Base-by-base conservation (phyloP, 2,329 filamentous ascomycete species). In the Fonsecaea multimorphosa region DNA sequence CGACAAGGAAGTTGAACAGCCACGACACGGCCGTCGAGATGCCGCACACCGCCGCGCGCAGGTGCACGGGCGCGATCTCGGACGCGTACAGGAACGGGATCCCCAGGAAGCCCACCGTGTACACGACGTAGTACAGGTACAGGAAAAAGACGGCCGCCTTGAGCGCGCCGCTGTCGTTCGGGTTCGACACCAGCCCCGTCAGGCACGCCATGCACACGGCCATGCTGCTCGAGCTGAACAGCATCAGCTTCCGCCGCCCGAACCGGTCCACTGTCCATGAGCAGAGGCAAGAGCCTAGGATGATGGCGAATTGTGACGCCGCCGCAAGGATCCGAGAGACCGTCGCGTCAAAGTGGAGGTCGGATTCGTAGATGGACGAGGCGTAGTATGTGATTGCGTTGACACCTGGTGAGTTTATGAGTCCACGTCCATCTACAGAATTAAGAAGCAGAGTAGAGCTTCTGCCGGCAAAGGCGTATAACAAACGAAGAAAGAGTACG, bases 171-270 rank as follows among this genome's bases (percentile, higher is more conserved):
- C 73, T 67, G 59, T 79, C 71, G 40, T 80, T 70, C 24, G 38
- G 52, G 27, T 62, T 14, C 12, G 59, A 55, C 24, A 46, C 24
- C n/a, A 62, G 36, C 7, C 51, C 59, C 27, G 81, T 78, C 6
- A 84, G 73, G 32, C 91, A 82, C 2, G 87, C 84, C 89, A 92
- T 91, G 60, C 86, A 87, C 1, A 83, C 74, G 40, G 86, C 86
- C 80, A 89, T 88, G 0, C 87, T 87, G 49, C 85, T 78, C 0
- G 87, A 87, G 61, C 90, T 90, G 69, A 91, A 86, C 16, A 92
- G 78, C 89, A 93, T 92, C 67, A 92, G 83, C 72, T 86, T 85
- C 19, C 90, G 84, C 32, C 90, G 80, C n/a, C 83, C 83, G 59
- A 82, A 76, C 58, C 78, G 80, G 71, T 85, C 83, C 63, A 84